These are phyloP conservation scores for Croton laevigatus DNA, from an alignment of 441 rosid genomes.

Conservation along the genomic window DNA sequence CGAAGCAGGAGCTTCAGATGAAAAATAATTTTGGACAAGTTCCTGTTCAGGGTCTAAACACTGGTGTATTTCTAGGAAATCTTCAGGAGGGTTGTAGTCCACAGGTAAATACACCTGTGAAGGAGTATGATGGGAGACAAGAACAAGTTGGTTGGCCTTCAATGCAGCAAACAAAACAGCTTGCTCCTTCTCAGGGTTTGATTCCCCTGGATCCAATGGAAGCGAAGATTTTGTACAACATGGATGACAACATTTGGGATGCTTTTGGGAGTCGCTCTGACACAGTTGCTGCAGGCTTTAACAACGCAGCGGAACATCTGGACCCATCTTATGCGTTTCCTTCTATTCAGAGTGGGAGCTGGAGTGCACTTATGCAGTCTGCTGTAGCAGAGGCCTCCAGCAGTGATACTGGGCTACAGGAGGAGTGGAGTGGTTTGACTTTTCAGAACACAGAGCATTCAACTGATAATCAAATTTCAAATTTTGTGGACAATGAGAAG, in stretches of 20 bases:
- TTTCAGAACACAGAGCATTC: slow-evolving; percentile 31
- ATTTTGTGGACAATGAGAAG: slow-evolving; percentile 30
- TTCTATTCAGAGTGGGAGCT: slow-evolving; percentile 80
- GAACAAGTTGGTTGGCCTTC: slow-evolving; percentile 40
- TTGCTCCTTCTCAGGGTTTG: slow-evolving; percentile 40
- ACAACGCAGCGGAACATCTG: slow-evolving; percentile 37
- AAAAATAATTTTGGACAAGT: slow-evolving; percentile 35
- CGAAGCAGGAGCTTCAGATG: slow-evolving; percentile 43
- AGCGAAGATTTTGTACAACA: slow-evolving; percentile 76
- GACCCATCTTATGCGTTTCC: slow-evolving; percentile 48
- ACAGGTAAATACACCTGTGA: slow-evolving; percentile 14
- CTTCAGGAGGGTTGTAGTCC: slow-evolving; percentile 39
- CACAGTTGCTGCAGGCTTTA: slow-evolving; percentile 36
- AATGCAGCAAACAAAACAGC: slow-evolving; percentile 37
- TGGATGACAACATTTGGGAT: slow-evolving; percentile 75
- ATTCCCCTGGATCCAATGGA: slow-evolving; percentile 77
- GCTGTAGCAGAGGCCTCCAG: slow-evolving; percentile 71
- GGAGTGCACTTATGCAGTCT: slow-evolving; percentile 99
- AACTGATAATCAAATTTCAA: slow-evolving; percentile 21
- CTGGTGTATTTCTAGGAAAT: slow-evolving; percentile 37
- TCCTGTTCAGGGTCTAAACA: slow-evolving; percentile 34
- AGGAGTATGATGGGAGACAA: slow-evolving; percentile 21
- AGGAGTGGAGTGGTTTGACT: slow-evolving; percentile 55
- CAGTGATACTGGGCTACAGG: slow-evolving; percentile 40
- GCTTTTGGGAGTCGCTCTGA: slow-evolving; percentile 52